Evolutionary conservation across 2,329 filamentous ascomycete genomes (phyloP).

Genomic region (Aspergillus pseudotamarii): DNA sequence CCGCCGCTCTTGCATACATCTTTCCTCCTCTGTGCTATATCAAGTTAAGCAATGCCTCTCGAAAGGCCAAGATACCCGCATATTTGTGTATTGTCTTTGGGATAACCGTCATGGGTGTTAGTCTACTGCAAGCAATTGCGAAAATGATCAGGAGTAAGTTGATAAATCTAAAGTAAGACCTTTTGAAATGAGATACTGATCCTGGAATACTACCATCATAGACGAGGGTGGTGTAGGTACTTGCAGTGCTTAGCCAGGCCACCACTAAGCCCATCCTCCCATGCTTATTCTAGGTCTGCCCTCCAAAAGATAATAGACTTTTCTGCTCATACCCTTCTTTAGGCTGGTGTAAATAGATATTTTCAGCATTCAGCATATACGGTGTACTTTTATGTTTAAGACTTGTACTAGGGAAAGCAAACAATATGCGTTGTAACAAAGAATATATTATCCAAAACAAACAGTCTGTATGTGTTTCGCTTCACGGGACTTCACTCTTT

Average conservation of each 20-base stretch:
- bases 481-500: background rate
- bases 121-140: conserved; percentile 69
- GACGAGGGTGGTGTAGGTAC: conserved; percentile 38
- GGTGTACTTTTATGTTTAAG: background rate
- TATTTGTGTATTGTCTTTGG: conserved; percentile 78
- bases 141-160: conserved; percentile 62
- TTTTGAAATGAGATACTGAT: conserved; percentile 15
- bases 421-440: background rate
- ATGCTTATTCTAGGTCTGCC: conserved; percentile 4
- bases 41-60: conserved; percentile 78
- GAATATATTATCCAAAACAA: background rate
- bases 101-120: conserved; percentile 76
- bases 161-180: background rate
- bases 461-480: background rate
- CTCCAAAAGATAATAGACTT: conserved; percentile 15
- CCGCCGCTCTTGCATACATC: conserved; percentile 92
- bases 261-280: background rate
- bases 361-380: background rate
- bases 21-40: conserved; percentile 93
- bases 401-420: background rate
- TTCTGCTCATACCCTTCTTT: background rate
- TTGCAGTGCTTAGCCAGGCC: conserved; percentile 28
- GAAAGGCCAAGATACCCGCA: conserved; percentile 72
- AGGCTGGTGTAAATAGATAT: background rate
- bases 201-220: conserved; percentile 15